phyloP scores from a whole-genome alignment of 805 yeast species.

The Saccharomyces paradoxus region DNA sequence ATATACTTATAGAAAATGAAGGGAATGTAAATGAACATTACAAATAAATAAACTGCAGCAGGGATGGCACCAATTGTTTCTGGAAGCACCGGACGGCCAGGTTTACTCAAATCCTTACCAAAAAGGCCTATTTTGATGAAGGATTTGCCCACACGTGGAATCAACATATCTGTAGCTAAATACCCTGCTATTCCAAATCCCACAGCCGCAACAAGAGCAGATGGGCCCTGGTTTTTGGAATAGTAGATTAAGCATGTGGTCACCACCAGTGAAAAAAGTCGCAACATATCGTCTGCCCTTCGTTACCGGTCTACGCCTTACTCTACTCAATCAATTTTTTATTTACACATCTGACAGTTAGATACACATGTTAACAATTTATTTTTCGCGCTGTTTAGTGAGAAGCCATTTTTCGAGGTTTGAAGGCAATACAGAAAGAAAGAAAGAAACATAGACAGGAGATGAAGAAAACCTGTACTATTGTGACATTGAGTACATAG shows the following conservation, averaged over 20 bases:
- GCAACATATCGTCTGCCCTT: conserved; percentile 3
- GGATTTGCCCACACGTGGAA: conserved; percentile 59
- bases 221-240: conserved; percentile 13
- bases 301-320: background rate
- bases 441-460: background rate
- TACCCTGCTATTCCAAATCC: conserved; percentile 69
- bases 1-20: conserved; percentile 73
- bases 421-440: background rate
- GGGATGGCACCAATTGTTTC: conserved; percentile 91
- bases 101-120: conserved; percentile 78
- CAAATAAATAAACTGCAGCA: conserved; percentile 69
- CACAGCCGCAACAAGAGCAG: conserved; percentile 38
- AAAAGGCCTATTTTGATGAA: conserved; percentile 73
- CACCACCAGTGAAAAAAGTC: conserved; percentile 1
- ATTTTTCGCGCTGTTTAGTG: background rate
- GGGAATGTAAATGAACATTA: conserved; percentile 82
- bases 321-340: background rate
- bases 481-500: too few species aligned
- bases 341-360: background rate
- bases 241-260: conserved; percentile 8
- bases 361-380: background rate
- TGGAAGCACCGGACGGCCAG: conserved; percentile 66
- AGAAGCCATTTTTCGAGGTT: background rate
- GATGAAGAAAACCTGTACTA: background rate
- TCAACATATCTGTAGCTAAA: conserved; percentile 46